Conservation (phyloP, 1,139 yeast species). For the Candida tropicalis region DNA sequence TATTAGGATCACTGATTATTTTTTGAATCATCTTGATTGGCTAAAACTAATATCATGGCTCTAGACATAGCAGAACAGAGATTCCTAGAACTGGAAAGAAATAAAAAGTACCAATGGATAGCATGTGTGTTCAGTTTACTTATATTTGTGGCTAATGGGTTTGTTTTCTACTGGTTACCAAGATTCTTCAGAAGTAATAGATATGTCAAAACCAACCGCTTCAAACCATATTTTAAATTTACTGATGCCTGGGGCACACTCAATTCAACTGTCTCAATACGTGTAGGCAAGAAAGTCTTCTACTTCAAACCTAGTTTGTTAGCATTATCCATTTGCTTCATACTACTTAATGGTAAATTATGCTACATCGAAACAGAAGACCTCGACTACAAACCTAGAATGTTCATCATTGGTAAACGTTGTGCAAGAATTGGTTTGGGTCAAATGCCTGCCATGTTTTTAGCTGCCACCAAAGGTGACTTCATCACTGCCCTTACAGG, state of each 20-base stretch:
- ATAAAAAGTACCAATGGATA: constrained; percentile 40
- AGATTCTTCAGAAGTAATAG: constrained; percentile 21
- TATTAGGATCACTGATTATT: not conserved
- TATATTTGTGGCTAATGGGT: constrained; percentile 38
- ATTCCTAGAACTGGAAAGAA: constrained; percentile 39
- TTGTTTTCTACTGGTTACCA: constrained; percentile 48
- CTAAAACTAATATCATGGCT: not conserved
- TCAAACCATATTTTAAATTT: constrained; percentile 25
- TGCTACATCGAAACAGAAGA: constrained; percentile 35
- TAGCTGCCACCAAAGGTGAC: constrained; percentile 44
- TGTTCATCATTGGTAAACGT: constrained; percentile 46
- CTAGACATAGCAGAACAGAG: constrained; percentile 19
- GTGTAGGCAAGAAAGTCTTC: constrained; percentile 12
- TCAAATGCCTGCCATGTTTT: constrained; percentile 40
- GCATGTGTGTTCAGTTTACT: constrained; percentile 30
- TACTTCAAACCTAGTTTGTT: constrained; percentile 47
- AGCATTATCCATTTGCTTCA: constrained; percentile 28
- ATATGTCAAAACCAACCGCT: constrained; percentile 14
- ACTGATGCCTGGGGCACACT: constrained; percentile 31
- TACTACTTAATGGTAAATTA: constrained; percentile 32
- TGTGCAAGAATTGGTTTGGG: constrained; percentile 47
- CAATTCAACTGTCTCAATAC: constrained; percentile 25
- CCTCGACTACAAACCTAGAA: constrained; percentile 39
- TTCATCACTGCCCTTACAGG: constrained; percentile 44
- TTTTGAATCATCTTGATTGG: not conserved